Evolutionary conservation across 306 rosid genomes (phyloP).

Genomic region (Prunus persica): DNA sequence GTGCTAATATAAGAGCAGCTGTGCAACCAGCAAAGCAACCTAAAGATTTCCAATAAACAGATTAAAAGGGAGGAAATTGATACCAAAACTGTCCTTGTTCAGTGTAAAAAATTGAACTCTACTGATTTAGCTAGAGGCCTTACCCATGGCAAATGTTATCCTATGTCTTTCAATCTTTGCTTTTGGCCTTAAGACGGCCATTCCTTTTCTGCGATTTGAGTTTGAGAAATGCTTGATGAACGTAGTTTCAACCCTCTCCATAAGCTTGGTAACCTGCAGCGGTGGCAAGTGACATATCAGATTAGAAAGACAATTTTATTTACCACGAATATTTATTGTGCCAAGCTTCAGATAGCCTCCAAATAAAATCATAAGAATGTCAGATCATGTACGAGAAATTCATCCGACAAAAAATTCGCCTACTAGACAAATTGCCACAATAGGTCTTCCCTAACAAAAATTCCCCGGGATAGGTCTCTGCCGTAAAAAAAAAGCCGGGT

Average conservation of each 20-base stretch:
- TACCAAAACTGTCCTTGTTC: not conserved
- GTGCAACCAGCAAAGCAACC: conserved; percentile 73
- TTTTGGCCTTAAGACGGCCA: conserved; percentile 58
- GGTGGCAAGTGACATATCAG: not conserved
- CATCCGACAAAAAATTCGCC: too few species aligned
- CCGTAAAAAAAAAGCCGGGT: too few species aligned
- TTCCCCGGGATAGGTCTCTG: too few species aligned
- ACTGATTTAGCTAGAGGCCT: not conserved
- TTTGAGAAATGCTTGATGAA: conserved; percentile 63
- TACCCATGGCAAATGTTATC: conserved; percentile 60
- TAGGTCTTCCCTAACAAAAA: too few species aligned
- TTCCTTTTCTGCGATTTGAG: conserved; percentile 60
- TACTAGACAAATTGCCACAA: too few species aligned
- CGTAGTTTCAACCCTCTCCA: conserved; percentile 48
- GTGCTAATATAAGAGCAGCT: conserved; percentile 48
- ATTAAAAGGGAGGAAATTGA: conserved; percentile 5
- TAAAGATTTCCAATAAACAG: conserved; percentile 21
- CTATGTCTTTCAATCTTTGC: conserved; percentile 56
- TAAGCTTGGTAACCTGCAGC: conserved; percentile 34
- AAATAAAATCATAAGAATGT: conserved; percentile 27
- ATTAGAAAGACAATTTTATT: not conserved
- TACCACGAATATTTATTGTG: conserved; percentile 42
- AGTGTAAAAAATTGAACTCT: not conserved
- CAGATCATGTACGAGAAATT: conserved; percentile 25
- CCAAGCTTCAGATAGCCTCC: conserved; percentile 91